phyloP scores from a whole-genome alignment of 495 filamentous ascomycete species.

The Stereocaulon alpinum region DNA sequence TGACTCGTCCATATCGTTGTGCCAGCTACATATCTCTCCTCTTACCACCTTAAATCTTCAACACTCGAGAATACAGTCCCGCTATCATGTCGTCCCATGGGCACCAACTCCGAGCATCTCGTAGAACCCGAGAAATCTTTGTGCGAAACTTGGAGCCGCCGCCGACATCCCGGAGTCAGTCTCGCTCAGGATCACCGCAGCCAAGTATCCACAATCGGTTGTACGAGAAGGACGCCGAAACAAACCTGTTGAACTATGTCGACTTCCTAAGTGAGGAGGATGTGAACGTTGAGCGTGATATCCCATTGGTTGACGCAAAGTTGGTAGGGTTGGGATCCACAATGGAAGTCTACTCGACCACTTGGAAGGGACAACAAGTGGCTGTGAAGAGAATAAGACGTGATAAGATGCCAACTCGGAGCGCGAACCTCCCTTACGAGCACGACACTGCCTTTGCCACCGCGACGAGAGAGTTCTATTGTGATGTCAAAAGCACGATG shows the following conservation, averaged over 20 bases:
- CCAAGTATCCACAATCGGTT: background rate
- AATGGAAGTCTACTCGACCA: background rate
- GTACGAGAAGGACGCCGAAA: background rate
- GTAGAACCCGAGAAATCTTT: slow-evolving; percentile 1
- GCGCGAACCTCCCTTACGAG: background rate
- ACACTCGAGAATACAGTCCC: background rate
- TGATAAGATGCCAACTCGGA: background rate
- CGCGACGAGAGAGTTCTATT: background rate
- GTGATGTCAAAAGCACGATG: background rate
- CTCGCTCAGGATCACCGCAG: background rate
- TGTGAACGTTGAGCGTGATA: background rate
- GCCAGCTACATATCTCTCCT: background rate
- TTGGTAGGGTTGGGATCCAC: background rate
- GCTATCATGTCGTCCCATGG: background rate
- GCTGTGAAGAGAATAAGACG: background rate
- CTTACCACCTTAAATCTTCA: background rate
- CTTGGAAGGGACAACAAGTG: background rate
- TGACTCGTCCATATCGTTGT: background rate
- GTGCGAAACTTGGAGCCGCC: background rate
- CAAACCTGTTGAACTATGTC: background rate
- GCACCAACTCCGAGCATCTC: background rate
- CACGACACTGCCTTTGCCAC: background rate
- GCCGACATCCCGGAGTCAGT: background rate
- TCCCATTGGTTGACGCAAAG: background rate
- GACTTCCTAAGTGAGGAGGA: background rate